Evolutionary conservation across 345 rosid genomes (phyloP), one percentile per base, ranked within the genome.

Genomic region (Rhodamnia rubescens): DNA sequence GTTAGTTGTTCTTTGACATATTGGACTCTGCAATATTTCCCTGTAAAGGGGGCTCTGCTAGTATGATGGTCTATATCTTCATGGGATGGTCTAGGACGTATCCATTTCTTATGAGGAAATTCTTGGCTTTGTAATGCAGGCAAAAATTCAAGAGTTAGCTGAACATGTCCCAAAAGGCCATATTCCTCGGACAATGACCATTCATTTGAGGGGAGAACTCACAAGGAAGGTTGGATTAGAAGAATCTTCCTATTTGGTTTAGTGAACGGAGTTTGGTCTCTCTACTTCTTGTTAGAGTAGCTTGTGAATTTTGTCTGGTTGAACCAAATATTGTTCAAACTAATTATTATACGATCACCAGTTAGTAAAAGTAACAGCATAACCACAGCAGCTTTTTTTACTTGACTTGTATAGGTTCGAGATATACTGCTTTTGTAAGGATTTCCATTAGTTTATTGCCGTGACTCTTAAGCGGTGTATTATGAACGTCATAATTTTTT

Each of bases 101-200:
- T 69, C 42, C 47, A 36, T 75, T 78, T 47, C 7, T 87, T 82
- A 61, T 85, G 6, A 86, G 83, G 87, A 50, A 61, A 64, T 49
- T 36, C 26, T 36, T 10, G 11, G 20, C 22, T 59, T 58, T 14
- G 53, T 36, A 83, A 91, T 90, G 86, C 92, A 97, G 99, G 99
- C 99, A 59, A 97, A 97, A 91, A 93, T 97, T 90, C 99, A 97
- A 90, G 99, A 97, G 93, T 89, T 97, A 92, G 95, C 99, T 29
- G 99, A 97, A 88, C 99, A 97, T 85, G 99, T 97, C 81, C 99
- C 99, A 58, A 96, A 96, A 89, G 98, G 99, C 85, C 99, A 97
- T 89, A 97, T 97, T 90, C 99, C 99, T 2, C 90, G 99, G 87
- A 89, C 99, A 53, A 97, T 97, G 99, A 92, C 96, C 12, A 92